Evolutionary conservation across 495 filamentous ascomycete genomes (phyloP), one percentile per base, ranked within the genome.

Genomic region (Lophiotrema nucula): DNA sequence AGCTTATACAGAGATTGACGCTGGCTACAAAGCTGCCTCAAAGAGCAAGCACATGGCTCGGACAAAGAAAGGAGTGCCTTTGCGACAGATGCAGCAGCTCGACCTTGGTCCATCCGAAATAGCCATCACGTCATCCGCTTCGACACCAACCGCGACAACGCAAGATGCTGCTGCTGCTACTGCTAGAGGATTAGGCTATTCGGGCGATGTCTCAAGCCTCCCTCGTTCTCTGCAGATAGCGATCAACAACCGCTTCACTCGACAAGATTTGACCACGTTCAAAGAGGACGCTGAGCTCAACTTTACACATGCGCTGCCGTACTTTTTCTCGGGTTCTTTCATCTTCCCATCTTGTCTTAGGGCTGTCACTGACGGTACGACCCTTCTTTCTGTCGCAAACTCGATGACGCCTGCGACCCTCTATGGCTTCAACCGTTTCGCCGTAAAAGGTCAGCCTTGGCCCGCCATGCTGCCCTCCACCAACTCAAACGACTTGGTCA

Each of bases 301-400:
- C 2, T 53, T 53, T 23, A 26, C 2, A 12, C 33, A 25, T 37
- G 12, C 35, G 2, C 50, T 53, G 8, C 50, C 50, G 16, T 53
- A 53, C 50, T 53, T 53, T 23, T 53, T 53, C 50, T 42, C 50
- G 19, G 50, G 50, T n/a, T 42, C 50, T 6, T 53, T 53, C 37
- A 53, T 53, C n/a, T 53, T 53, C 37, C 50, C 37, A 15, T 31
- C 49, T 21, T 6, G 27, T 13, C 35, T 53, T 2, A 5, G 50
- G 12, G 11, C 37, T 37, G 37, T 43, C 26, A 53, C 50, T 4
- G n/a, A 38, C 24, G 50, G 21, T 1, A 25, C 22, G 8, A 49
- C 22, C 10, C 26, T 49, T 1, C 21, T 25, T 10, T 16, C 15
- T 26, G 33, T 43, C n/a, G 50, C 50, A 2, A 23, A 16, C 15